Conservation (phyloP, 2,329 filamentous ascomycete species). For the Cordyceps sp. region DNA sequence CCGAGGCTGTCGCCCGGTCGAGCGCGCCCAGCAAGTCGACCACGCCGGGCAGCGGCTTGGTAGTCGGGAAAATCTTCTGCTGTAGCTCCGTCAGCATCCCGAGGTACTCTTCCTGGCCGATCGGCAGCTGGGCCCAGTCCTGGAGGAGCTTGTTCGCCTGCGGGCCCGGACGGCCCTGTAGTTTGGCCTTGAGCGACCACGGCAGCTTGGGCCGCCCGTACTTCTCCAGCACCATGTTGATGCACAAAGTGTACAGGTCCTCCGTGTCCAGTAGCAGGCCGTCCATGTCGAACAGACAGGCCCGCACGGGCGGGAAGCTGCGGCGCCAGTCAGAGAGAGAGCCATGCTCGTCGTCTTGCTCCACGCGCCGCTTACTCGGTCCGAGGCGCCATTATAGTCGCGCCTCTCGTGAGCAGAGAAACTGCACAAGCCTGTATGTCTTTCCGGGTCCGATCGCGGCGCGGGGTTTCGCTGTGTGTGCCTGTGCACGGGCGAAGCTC, state of each 20-base stretch:
- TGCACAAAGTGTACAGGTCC: conserved; percentile 70
- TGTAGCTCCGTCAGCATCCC: conserved; percentile 46
- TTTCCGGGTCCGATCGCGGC: no score
- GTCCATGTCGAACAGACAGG: conserved; percentile 98
- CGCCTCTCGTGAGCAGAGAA: no score
- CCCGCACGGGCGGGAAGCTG: conserved; percentile 65
- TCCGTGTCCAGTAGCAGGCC: conserved; percentile 89
- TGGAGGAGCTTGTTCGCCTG: conserved; percentile 40
- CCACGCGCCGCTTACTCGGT: no score
- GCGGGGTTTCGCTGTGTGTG: no score
- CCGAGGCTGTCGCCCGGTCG: conserved; percentile 16
- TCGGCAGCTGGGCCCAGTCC: conserved; percentile 74
- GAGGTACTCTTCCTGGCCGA: conserved; percentile 51
- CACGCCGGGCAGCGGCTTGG: conserved; percentile 69
- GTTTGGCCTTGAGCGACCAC: conserved; percentile 84
- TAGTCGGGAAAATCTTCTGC: conserved; percentile 50
- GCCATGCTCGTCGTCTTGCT: no score
- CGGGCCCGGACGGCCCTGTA: conserved; percentile 44
- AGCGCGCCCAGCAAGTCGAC: conserved; percentile 47
- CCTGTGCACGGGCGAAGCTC: no score
- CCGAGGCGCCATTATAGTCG: no score
- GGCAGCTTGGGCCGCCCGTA: conserved; percentile 63
- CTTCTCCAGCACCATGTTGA: conserved; percentile 65
- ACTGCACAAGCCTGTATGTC: no score
- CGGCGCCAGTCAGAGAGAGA: no score